Evolutionary conservation across 2,329 filamentous ascomycete genomes (phyloP), one percentile per base, ranked within the genome.

Genomic region (Ophiosphaerella korrae): DNA sequence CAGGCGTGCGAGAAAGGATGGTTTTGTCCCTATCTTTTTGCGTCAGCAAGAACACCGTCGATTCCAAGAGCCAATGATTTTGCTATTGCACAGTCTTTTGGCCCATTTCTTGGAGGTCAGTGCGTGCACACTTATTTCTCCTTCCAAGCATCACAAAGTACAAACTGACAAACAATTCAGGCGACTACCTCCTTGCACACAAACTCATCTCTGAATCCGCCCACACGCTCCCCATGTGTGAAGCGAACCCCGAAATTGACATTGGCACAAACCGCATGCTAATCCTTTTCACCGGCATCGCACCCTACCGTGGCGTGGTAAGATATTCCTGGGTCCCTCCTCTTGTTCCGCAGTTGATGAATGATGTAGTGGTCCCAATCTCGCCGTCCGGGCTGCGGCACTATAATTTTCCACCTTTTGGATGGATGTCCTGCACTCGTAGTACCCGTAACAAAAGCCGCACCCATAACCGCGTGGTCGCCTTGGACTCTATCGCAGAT

Each of bases 1-100:
- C 60, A 64, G 32, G 62, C 55, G 0, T 74, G 68, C 40, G 70
- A 67, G 31, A 74, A 74, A 43, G 72, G 71, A 9, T 74, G 72
- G 72, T 74, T 74, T 35, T 68, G 66, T 50, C 72, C 72, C 7
- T 74, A 74, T 52, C 52, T 74, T 0, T 74, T 73, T 44, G 69
- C 71, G 2, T 63, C 55, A 8, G 68, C 66, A 4, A 48, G 72
- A 16, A 73, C 71, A 8, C 71, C 71, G 3, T 52, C 54, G 7
- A 42, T 74, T 0, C 69, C 70, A 12, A 42, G 72, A 1, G 52
- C 60, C 1, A 69, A 68, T 26, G 72, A 75, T 42, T 75, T 74
- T 36, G 54, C 66, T 2, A 67, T 75, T 13, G 71, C 70, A 8
- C 67, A 74, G 48, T 72, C 67, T 53, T 74, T 70, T 50, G 71